Conservation (phyloP, 2,329 filamentous ascomycete genomes). For the Knoxdaviesia capensis region DNA sequence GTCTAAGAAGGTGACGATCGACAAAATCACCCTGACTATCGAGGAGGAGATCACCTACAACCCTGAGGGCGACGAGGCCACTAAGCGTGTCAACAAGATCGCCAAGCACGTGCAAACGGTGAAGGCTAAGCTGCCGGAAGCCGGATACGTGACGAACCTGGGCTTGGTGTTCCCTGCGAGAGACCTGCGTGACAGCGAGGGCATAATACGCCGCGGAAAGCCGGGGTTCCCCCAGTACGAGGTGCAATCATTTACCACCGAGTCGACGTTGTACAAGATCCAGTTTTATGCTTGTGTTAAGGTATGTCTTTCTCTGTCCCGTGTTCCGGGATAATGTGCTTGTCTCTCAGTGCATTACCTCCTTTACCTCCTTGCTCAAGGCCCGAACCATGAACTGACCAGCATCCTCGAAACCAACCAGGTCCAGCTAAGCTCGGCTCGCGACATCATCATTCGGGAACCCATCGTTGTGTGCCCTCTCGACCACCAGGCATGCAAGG, state of each 20-base stretch:
- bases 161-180: conserved; percentile 81
- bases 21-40: conserved; percentile 81
- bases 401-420: conserved; percentile 16
- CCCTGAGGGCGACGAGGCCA: conserved; percentile 87
- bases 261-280: conserved; percentile 89
- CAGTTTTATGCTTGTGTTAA: conserved; percentile 93
- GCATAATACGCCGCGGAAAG: conserved; percentile 68
- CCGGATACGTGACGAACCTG: conserved; percentile 82
- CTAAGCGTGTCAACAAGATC: conserved; percentile 71
- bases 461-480: conserved; percentile 92
- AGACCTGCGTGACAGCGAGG: conserved; percentile 70
- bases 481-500: conserved; percentile 87
- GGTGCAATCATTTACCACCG: conserved; percentile 80
- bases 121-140: conserved; percentile 69
- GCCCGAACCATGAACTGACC: background rate
- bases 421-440: conserved; percentile 73
- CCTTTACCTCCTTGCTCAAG: background rate
- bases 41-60: conserved; percentile 99
- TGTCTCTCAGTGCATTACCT: background rate
- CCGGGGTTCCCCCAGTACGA: conserved; percentile 77
- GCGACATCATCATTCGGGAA: conserved; percentile 75
- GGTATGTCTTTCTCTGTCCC: conserved; percentile 27
- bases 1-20: conserved; percentile 78
- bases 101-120: conserved; percentile 68
- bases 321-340: too few relatives aligned